phyloP scores from a whole-genome alignment of 768 basidiomycete species.

The Psilocybe tampanensis region DNA sequence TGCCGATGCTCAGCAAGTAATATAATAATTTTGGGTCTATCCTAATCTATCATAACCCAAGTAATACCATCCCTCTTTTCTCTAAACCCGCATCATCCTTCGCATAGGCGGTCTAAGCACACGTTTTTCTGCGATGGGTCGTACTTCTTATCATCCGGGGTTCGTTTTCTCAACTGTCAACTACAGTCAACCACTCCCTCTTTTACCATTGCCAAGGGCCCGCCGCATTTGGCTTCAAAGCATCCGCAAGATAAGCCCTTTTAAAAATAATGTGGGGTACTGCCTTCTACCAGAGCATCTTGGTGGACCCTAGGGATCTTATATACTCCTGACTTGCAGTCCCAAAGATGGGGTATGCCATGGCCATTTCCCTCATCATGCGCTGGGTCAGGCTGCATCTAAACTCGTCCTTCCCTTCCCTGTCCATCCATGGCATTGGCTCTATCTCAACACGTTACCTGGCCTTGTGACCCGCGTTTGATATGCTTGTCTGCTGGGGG shows the following conservation, averaged over 20 bases:
- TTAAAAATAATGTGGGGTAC: conserved; percentile 1
- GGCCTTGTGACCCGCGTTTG: conserved; percentile 32
- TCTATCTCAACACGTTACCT: conserved; percentile 27
- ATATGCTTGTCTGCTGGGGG: conserved; percentile 10
- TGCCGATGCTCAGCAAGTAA: conserved; percentile 55
- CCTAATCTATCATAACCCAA: conserved; percentile 1
- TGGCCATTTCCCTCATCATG: not conserved
- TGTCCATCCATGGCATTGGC: conserved; percentile 1
- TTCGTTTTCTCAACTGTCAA: not conserved
- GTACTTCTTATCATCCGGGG: not conserved
- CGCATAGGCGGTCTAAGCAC: conserved; percentile 1
- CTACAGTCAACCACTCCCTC: not conserved
- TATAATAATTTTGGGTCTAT: not conserved
- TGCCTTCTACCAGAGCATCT: not conserved
- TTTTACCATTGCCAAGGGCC: conserved; percentile 12
- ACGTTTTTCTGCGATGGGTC: not conserved
- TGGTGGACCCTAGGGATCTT: not conserved
- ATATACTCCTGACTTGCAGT: conserved; percentile 11
- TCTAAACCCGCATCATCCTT: not conserved
- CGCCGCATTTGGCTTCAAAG: conserved; percentile 4
- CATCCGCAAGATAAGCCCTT: conserved; percentile 12
- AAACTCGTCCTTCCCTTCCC: not conserved
- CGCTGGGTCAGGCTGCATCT: not conserved
- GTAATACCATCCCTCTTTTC: not conserved
- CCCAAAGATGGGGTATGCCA: conserved; percentile 9